phyloP scores from a whole-genome alignment of 768 basidiomycete genomes.

The Suillus fuscotomentosus region DNA sequence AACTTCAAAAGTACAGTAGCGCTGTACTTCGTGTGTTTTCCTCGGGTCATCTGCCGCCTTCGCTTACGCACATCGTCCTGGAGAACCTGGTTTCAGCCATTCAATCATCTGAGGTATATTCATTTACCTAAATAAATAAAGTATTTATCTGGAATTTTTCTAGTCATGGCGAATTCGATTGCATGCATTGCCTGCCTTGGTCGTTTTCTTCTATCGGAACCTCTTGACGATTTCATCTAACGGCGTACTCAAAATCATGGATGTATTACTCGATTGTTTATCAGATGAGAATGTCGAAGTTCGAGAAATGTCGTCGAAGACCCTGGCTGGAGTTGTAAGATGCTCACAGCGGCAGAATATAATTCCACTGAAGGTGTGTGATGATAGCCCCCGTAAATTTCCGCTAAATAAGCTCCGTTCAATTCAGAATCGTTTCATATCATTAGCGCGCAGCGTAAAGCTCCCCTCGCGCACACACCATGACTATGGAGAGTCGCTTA shows the following conservation, averaged over 20 bases:
- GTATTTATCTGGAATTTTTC: slow-evolving; percentile 10
- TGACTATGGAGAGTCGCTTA: slow-evolving; percentile 68
- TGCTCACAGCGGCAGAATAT: slow-evolving; percentile 91
- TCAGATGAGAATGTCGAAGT: slow-evolving; percentile 92
- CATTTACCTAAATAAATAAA: slow-evolving; percentile 4
- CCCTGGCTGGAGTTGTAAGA: slow-evolving; percentile 81
- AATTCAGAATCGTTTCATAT: slow-evolving; percentile 74
- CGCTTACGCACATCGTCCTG: slow-evolving; percentile 61
- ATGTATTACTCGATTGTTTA: slow-evolving; percentile 79
- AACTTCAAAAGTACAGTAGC: slow-evolving; percentile 78
- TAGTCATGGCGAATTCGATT: slow-evolving; percentile 92
- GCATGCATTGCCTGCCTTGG: slow-evolving; percentile 83
- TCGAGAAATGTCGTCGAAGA: slow-evolving; percentile 85
- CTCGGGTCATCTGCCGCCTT: slow-evolving; percentile 69
- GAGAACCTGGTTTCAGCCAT: slow-evolving; percentile 67
- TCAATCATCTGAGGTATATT: slow-evolving; percentile 70
- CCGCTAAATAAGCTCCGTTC: slow-evolving; percentile 4
- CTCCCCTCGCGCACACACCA: slow-evolving; percentile 72
- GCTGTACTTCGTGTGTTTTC: slow-evolving; percentile 82
- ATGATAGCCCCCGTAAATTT: not conserved
- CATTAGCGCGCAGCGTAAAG: slow-evolving; percentile 54
- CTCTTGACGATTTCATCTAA: slow-evolving; percentile 70
- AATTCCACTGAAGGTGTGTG: slow-evolving; percentile 71
- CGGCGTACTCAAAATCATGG: slow-evolving; percentile 72
- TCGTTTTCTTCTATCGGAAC: slow-evolving; percentile 91